Evolutionary conservation across 1,284 basidiomycete genomes (phyloP), one percentile per base, ranked within the genome.

Genomic region (Tilletia indica): DNA sequence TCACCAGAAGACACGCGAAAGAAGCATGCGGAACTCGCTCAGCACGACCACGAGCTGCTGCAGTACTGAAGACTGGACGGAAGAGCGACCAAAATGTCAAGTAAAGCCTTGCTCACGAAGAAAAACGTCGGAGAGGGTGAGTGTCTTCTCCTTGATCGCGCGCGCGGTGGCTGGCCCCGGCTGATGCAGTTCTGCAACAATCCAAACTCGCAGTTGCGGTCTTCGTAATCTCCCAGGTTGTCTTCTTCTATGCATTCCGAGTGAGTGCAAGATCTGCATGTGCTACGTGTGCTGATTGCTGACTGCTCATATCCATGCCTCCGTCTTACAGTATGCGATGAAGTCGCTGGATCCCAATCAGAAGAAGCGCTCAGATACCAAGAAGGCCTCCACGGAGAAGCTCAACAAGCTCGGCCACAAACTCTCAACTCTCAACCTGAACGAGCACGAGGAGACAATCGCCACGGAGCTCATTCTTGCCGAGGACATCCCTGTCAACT

Each of bases 381-480:
- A 83, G 68, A 83, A 83, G 75, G 71, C 78, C 5, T 77, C 81
- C 6, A 77, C 82, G 58, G 77, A 76, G 34, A 83, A 83, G 74
- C 73, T 83, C 63, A 75, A 74, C 66, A 78, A 78, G 74, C 80
- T 83, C 25, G 82, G 82, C 19, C 70, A 81, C n/a, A 73, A 75
- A 36, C 72, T 76, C 39, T 70, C 74, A 47, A 74, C 73, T 21
- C 70, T 82, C 5, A 69, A 81, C 68, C 71, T 84, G 63, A 84
- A 79, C 68, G 82, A 84, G 66, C 80, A 83, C 73, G 82, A 83
- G 68, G 82, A 89, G 82, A 90, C 85, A 34, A 87, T 87, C 66
- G 86, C 87, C 9, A 85, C 85, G 56, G 87, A 87, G 76, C 86
- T 87, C 69, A 86, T 87, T 73, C 85, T 87, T 12, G 85, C 87